Base-by-base conservation (phyloP, 1,284 basidiomycete species). In the Athelia sp. region DNA sequence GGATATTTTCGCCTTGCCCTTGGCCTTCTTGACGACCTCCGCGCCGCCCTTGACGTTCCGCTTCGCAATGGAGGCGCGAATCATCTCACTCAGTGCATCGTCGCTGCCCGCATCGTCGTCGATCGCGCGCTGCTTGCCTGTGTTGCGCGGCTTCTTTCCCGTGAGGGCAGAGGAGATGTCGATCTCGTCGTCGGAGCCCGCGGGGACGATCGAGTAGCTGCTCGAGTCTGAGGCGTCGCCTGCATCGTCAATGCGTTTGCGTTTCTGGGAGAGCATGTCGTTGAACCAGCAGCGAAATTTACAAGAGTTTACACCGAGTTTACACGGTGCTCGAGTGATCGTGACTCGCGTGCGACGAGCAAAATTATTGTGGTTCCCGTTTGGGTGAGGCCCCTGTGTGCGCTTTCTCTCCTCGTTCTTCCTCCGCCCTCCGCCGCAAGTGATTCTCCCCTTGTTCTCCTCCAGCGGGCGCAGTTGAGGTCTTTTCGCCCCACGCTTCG, bases 1-100 rank as follows among this genome's bases (percentile, higher is more conserved):
- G 1, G 66, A 64, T 17, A 86, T 64, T 57, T 83, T 86, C 17
- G 71, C 65, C 62, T 84, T 87, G 4, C 78, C 79, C 56, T 85
- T 88, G 3, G 78, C 73, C 59, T 82, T 84, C 62, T 87, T 90
- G 49, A 90, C 59, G 10, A 87, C 52, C 48, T 84, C 78, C 0
- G 84, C 87, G 0, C 88, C 88, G 29, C 70, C 72, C 63, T 87
- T 90, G 15, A 82, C 67, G 61, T 90, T 76, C 26, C 83, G 68
- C 62, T 82, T 87, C 9, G 76, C 62, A 44, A 88, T 87, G 24
- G 84, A 80, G 9, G 77, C 69, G 42, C 78, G 72, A 18, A 91
- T 80, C 46, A 89, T 76, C 15, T 78, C 69, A 42, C 74, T 70
- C 44, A 87, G 70, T 3, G 76, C 79, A 3, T 81, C 81, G 35